Evolutionary conservation across 2,329 filamentous ascomycete genomes (phyloP).

Genomic region (Phaeophleospora eucalypticola): DNA sequence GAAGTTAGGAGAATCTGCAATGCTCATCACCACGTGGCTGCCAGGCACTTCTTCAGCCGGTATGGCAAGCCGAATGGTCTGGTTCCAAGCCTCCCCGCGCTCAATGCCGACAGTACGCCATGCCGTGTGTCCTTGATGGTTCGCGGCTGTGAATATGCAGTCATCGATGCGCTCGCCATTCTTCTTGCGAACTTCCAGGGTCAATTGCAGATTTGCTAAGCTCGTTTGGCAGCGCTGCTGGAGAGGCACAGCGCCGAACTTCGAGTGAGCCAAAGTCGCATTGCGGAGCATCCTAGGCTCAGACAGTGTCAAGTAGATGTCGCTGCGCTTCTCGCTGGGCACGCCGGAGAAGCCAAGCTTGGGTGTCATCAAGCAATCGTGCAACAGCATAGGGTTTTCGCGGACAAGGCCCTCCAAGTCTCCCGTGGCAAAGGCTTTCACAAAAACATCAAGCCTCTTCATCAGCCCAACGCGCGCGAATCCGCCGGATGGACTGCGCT

Average conservation of each 20-base stretch:
- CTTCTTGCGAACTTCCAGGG: slow-evolving; percentile 76
- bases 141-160: slow-evolving; percentile 84
- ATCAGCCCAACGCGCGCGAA: slow-evolving; percentile 52
- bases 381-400: slow-evolving; percentile 80
- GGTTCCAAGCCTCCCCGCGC: slow-evolving; percentile 77
- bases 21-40: slow-evolving; percentile 82
- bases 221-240: slow-evolving; percentile 53
- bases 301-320: slow-evolving; percentile 87
- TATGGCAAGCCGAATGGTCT: slow-evolving; percentile 78
- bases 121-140: slow-evolving; percentile 70
- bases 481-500: slow-evolving; percentile 67
- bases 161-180: slow-evolving; percentile 78
- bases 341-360: slow-evolving; percentile 94
- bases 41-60: slow-evolving; percentile 73
- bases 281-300: slow-evolving; percentile 71
- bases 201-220: slow-evolving; percentile 77
- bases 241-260: slow-evolving; percentile 75
- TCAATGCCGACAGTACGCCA: slow-evolving; percentile 84
- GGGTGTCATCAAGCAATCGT: slow-evolving; percentile 72
- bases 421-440: slow-evolving; percentile 71
- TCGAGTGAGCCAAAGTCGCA: slow-evolving; percentile 61
- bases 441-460: slow-evolving; percentile 72
- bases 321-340: slow-evolving; percentile 80
- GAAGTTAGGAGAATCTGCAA: slow-evolving; percentile 79
- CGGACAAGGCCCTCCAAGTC: slow-evolving; percentile 80